A percentile compares a stretch with the other conserved stretches of the same genome.
phyloP scores from a whole-genome alignment of 176 grass and related monocot species.

The Zea mays region Zm-B73-REFERENCE-NAM-5.0 NC_050101.1:61990001-61990500 shows the following conservation, averaged over 20 bases:
- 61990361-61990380: neutral
- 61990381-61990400: neutral
- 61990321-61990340: conserved; percentile 6
- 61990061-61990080: neutral
- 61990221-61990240: too few species aligned
- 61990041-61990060: neutral
- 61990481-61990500: neutral
- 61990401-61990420: neutral
- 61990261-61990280: neutral
- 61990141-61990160: neutral
- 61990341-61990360: neutral
- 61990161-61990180: conserved; percentile 12
- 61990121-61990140: conserved; percentile 1
- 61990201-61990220: too few species aligned
- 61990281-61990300: neutral
- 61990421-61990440: neutral
- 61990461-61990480: neutral
- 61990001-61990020: too few species aligned
- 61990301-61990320: neutral
- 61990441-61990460: neutral
- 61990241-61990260: conserved; percentile 12
- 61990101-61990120: neutral
- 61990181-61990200: conserved; percentile 2
- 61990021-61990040: neutral
- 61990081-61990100: conserved; percentile 9